phyloP scores from a whole-genome alignment of 108 stramenopile genomes.

The Poteriospumella lacustris region DNA sequence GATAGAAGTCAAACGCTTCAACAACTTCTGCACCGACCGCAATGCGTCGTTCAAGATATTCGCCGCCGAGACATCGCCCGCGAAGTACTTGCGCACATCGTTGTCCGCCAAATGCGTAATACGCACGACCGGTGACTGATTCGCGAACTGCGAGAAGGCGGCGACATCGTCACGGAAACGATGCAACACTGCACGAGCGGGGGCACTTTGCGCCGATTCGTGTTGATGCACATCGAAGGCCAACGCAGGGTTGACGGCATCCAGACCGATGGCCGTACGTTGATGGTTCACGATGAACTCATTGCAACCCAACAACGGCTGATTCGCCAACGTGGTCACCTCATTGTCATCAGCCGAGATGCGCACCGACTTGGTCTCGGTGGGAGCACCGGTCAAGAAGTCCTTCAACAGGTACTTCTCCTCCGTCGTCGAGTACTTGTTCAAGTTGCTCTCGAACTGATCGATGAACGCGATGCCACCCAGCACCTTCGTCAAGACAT shows the following conservation, averaged over 20 bases:
- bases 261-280: conserved; percentile 29
- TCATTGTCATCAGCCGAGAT: not conserved
- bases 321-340: conserved; percentile 19
- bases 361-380: not conserved
- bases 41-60: not conserved
- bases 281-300: not conserved
- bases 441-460: not conserved
- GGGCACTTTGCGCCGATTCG: conserved; percentile 33
- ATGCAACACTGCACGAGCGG: conserved; percentile 34
- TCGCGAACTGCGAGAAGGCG: conserved; percentile 10
- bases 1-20: not conserved
- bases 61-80: not conserved
- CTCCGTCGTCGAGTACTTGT: not conserved
- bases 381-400: not conserved
- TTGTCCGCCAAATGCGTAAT: not conserved
- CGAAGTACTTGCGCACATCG: not conserved
- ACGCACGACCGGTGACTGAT: not conserved
- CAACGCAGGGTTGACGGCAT: not conserved
- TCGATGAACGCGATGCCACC: not conserved
- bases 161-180: conserved; percentile 37
- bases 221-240: conserved; percentile 35
- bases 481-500: not conserved
- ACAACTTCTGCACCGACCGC: not conserved
- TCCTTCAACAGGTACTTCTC: not conserved
- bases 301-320: conserved; percentile 5